Evolutionary conservation across 805 yeast genomes (phyloP).

Genomic region (Teunomyces stri): DNA sequence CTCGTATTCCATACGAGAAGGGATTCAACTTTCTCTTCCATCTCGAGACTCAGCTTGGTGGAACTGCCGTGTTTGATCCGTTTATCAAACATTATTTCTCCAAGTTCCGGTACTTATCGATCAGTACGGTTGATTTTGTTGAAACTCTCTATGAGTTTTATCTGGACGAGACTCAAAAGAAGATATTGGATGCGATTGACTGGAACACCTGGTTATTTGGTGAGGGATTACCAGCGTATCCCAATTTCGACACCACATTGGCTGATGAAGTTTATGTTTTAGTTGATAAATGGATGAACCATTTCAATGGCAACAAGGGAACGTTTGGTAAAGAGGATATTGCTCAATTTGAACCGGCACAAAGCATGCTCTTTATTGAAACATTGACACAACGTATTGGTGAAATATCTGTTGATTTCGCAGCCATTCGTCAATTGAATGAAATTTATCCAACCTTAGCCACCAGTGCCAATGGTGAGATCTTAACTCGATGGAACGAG

Average conservation of each 20-base stretch:
- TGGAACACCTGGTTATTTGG: constrained; percentile 29
- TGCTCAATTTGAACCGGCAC: constrained; percentile 20
- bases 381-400: constrained; percentile 18
- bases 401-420: constrained; percentile 4
- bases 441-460: constrained; percentile 19
- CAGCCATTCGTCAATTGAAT: constrained; percentile 14
- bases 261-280: constrained; percentile 25
- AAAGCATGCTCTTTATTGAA: constrained; percentile 25
- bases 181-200: constrained; percentile 22
- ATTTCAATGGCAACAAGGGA: constrained; percentile 1
- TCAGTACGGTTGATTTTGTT: constrained; percentile 25
- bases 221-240: constrained; percentile 24
- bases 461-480: constrained; percentile 23
- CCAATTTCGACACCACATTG: constrained; percentile 26
- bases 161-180: constrained; percentile 17
- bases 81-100: constrained; percentile 29
- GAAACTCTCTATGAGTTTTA: constrained; percentile 26
- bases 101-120: constrained; percentile 26
- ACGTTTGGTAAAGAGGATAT: constrained; percentile 11
- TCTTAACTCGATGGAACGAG: constrained; percentile 22
- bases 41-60: constrained; percentile 25
- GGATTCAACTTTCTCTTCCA: constrained; percentile 63
- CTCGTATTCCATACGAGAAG: constrained; percentile 87
- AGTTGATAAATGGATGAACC: constrained; percentile 21
- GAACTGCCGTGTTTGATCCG: constrained; percentile 22